A percentile compares a stretch with the other conserved stretches of the same genome.
phyloP scores from a whole-genome alignment of 176 grass and related monocot genomes.

The Canna indica region DNA sequence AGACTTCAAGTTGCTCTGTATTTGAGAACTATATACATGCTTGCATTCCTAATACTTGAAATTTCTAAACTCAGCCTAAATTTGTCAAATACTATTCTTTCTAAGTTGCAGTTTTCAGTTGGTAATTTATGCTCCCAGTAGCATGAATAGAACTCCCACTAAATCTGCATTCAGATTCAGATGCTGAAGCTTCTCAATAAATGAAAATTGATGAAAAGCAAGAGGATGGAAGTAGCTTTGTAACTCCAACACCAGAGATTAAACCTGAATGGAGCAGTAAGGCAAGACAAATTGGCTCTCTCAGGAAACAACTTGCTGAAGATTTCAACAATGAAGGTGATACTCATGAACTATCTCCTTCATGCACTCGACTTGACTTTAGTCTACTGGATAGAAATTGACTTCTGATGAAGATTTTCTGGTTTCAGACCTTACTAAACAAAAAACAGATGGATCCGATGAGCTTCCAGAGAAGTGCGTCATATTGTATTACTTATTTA shows the following conservation, averaged over 20 bases:
- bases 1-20: too few species aligned
- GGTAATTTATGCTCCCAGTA: slow-evolving; percentile 27
- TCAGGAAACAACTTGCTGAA: slow-evolving; percentile 35
- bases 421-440: slow-evolving; percentile 6
- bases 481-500: slow-evolving; percentile 14
- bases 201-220: slow-evolving; percentile 20
- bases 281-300: too few species aligned
- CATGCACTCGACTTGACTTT: slow-evolving; percentile 13
- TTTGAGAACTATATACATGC: too few species aligned
- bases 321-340: slow-evolving; percentile 51
- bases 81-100: background rate
- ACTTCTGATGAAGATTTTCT: slow-evolving; percentile 12
- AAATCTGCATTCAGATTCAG: slow-evolving; percentile 26
- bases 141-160: slow-evolving; percentile 9
- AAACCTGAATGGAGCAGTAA: slow-evolving; percentile 52
- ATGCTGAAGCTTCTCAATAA: slow-evolving; percentile 23
- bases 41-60: background rate
- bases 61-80: background rate
- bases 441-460: slow-evolving; percentile 14
- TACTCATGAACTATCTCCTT: slow-evolving; percentile 9
- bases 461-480: slow-evolving; percentile 69
- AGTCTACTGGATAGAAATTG: slow-evolving; percentile 10
- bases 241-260: slow-evolving; percentile 70
- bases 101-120: background rate
- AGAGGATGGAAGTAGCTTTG: slow-evolving; percentile 34